Base-by-base conservation (phyloP, 2,329 filamentous ascomycete genomes). In the Aspergillus viridinutans region DNA sequence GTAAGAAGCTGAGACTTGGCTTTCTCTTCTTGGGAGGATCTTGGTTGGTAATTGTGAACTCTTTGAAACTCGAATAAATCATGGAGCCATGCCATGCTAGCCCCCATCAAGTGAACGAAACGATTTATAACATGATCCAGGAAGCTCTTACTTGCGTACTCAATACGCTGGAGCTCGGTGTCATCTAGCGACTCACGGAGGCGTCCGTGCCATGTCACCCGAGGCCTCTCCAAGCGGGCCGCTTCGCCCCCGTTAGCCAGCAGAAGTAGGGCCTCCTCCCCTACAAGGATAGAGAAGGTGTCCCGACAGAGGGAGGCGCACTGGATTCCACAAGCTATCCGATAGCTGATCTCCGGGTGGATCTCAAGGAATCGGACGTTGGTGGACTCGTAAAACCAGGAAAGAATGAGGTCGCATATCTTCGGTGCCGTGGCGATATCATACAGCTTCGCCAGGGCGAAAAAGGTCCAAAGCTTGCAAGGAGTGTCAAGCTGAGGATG, bases 401-500 rank as follows among this genome's bases (percentile, higher is more conserved):
- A 77, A 2, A 80, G 70, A 45, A 87, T 78, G 12, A 74, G 75
- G 51, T 84, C 79, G 28, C 68, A 59, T 69, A 78, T 70, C 63
- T 62, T 45, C 1, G 67, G 61, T 54, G 68, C 58, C 5, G 62
- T 60, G 9, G 68, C 66, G 26, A 72, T 67, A 21, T 85, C 82
- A 52, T 88, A 80, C 42, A 85, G 77, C 58, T 83, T 83, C 7
- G 85, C 83, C 8, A 90, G 70, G 3, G 81, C 83, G 35, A 84
- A 82, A n/a, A 89, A 77, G 0, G 86, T 89, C 80, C 85, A 90
- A 40, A 88, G 73, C 14, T 87, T 85, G 10, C 81, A 78, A 0
- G 87, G 87, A 0, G 86, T 89, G 69, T 90, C 82, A 14, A 90
- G 69, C 1, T 77, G 74, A 0, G 85, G 76, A 29, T 79, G 73